Percentiles rank a stretch among this genome's conserved stretches.
Evolutionary conservation across 129 eudicot species (phyloP).

Genomic region (Ambrosia trifida): DNA sequence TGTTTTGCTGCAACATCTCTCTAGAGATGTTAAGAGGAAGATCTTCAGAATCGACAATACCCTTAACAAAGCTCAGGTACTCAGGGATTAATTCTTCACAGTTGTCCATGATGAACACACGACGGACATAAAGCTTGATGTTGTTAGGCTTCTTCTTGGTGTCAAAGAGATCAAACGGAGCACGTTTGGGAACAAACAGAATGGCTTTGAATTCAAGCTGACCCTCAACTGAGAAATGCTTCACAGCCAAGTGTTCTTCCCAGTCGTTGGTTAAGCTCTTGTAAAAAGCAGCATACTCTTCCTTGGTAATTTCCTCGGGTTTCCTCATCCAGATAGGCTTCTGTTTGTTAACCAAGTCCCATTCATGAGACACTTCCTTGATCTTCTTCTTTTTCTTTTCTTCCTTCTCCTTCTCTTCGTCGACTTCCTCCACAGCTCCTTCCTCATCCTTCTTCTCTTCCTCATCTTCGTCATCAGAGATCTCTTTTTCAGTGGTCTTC

Average conservation of each 20-base stretch:
- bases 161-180: conserved; percentile 74
- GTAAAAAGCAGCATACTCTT: conserved; percentile 70
- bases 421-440: conserved; percentile 75
- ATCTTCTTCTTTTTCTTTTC: conserved; percentile 84
- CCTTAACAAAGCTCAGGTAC: conserved; percentile 55
- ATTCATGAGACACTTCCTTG: conserved; percentile 86
- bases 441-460: conserved; percentile 79
- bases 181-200: conserved; percentile 73
- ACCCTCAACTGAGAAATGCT: conserved; percentile 79
- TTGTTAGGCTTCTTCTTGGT: conserved; percentile 59
- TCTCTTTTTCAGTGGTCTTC: conserved; percentile 75
- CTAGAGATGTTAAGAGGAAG: conserved; percentile 23
- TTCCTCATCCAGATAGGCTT: conserved; percentile 33
- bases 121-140: conserved; percentile 47
- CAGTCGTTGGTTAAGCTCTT: conserved; percentile 73
- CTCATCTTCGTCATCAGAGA: conserved; percentile 80
- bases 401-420: conserved; percentile 76
- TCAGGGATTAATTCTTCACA: conserved; percentile 83
- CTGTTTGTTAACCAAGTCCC: conserved; percentile 11
- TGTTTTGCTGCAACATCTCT: conserved; percentile 26
- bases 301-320: conserved; percentile 72
- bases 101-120: conserved; percentile 86
- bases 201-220: conserved; percentile 70
- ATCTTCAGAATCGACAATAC: conserved; percentile 15
- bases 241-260: conserved; percentile 72